These are phyloP conservation scores for Dactylonectria estremocensis DNA, from an alignment of 2,329 filamentous ascomycete genomes.

Conservation along the genomic window DNA sequence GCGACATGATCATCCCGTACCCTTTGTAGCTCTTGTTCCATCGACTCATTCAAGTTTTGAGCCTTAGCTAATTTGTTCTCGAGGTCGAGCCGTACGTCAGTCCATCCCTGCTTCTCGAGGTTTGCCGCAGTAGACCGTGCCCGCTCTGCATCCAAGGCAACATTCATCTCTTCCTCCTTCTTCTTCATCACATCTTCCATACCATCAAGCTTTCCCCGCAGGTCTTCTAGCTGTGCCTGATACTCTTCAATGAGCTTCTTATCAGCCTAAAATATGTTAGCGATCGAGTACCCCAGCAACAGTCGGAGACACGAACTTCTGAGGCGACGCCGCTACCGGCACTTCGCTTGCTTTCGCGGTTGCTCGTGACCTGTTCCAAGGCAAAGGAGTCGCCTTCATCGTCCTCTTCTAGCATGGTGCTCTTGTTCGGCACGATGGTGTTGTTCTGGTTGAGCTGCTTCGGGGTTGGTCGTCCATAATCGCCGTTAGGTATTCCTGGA, in stretches of 20 bases:
- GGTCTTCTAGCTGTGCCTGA: constrained; percentile 80
- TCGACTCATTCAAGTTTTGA: constrained; percentile 81
- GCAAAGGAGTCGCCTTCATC: constrained; percentile 79
- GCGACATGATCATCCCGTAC: constrained; percentile 78
- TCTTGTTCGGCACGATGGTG: constrained; percentile 97
- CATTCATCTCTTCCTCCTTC: constrained; percentile 76
- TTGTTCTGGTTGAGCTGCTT: constrained; percentile 92
- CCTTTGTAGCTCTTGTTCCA: constrained; percentile 84
- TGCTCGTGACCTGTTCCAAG: constrained; percentile 48
- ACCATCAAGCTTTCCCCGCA: constrained; percentile 80
- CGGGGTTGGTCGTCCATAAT: constrained; percentile 82
- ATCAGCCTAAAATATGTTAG: constrained; percentile 66
- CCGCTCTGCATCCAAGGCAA: constrained; percentile 72
- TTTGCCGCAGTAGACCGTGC: constrained; percentile 66
- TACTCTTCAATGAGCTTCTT: constrained; percentile 85
- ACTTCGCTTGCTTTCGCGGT: constrained; percentile 51
- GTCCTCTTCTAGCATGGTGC: constrained; percentile 96
- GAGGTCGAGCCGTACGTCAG: constrained; percentile 74
- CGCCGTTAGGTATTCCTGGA: constrained; percentile 71
- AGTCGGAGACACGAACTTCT: constrained; percentile 55
- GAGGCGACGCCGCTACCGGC: constrained; percentile 49
- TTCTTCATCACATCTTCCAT: constrained; percentile 79
- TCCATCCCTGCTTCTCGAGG: constrained; percentile 80
- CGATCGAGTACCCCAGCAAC: constrained; percentile 1
- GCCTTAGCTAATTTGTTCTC: constrained; percentile 83